A percentile compares a stretch with the other conserved stretches of the same genome.
phyloP scores from a whole-genome alignment of 2,329 filamentous ascomycete species.

The Biscogniauxia sp. region DNA sequence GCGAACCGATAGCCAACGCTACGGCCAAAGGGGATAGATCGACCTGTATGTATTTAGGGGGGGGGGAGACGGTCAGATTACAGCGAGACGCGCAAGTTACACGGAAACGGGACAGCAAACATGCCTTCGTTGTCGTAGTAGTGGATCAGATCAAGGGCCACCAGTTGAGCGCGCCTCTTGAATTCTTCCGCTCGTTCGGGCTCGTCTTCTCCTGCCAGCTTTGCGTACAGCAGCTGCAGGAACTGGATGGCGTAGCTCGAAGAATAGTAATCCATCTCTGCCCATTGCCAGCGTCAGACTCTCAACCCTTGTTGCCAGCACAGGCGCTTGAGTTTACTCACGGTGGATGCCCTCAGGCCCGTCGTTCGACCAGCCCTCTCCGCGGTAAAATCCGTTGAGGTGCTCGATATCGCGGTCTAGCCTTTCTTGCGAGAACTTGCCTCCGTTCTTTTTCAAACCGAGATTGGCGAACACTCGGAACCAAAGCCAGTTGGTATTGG shows the following conservation, averaged over 20 bases:
- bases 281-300: constrained; percentile 4
- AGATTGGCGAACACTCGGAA: constrained; percentile 83
- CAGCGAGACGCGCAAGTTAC: neutral
- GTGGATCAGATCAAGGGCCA: constrained; percentile 69
- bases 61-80: constrained; percentile 1
- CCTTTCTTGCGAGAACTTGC: constrained; percentile 65
- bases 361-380: constrained; percentile 79
- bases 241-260: constrained; percentile 82
- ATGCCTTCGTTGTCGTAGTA: constrained; percentile 68
- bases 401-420: constrained; percentile 75
- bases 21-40: constrained; percentile 73
- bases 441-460: constrained; percentile 72
- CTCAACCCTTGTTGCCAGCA: neutral
- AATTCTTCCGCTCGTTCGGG: constrained; percentile 66
- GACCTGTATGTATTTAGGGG: constrained; percentile 37
- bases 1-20: constrained; percentile 81
- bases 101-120: neutral
- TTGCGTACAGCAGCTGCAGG: constrained; percentile 73
- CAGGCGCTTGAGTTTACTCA: constrained; percentile 28
- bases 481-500: constrained; percentile 70
- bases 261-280: constrained; percentile 81
- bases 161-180: constrained; percentile 62
- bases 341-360: constrained; percentile 73
- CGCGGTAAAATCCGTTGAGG: constrained; percentile 78
- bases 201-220: constrained; percentile 66